Evolutionary conservation across 1,139 yeast species (phyloP), one percentile per base, ranked within the genome.

Genomic region (Debaryomyces psychrophilus): DNA sequence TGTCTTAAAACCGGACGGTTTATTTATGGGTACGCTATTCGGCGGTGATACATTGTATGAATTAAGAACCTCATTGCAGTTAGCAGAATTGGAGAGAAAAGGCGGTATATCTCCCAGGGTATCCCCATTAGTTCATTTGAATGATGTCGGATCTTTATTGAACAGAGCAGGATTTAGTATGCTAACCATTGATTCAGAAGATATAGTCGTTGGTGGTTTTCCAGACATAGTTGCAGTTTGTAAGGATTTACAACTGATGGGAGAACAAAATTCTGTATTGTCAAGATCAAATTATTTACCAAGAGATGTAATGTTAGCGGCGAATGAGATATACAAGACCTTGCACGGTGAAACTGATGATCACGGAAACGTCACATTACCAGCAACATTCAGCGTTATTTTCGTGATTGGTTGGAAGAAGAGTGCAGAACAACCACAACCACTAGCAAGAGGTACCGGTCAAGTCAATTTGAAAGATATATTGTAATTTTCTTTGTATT

Each of bases 371-470:
- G 61, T 68, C 17, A 69, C 79, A 1, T 61, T 81, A 35, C 85
- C 85, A 1, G 83, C 79, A 4, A 89, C 96, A 0, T 89, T 82
- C 63, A 72, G 90, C 50, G 79, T 89, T 43, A 81, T 89, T 15
- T 85, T 84, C 61, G 84, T 89, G 89, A 87, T 89, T 61, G 96
- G 96, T 1, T 89, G 96, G 96, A 89, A 87, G 64, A 84, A 85
- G 55, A 78, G 88, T 49, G 79, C 76, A 5, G 61, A 65, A 45
- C 90, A 87, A 59, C 90, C 90, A 3, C 72, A 84, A 58, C 95
- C 96, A 1, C 73, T 87, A 52, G 77, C 78, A 45, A 71, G 95
- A 52, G 96, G 96, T 1, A 60, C 85, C 12, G 95, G 85, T 1
- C 80, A 83, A 57, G 73, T 87, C 29, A 82, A 73, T 53, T 69